A percentile compares a stretch with the other conserved stretches of the same genome.
Conservation (phyloP, 257 asterid genomes). For the Lithospermum erythrorhizon region DNA sequence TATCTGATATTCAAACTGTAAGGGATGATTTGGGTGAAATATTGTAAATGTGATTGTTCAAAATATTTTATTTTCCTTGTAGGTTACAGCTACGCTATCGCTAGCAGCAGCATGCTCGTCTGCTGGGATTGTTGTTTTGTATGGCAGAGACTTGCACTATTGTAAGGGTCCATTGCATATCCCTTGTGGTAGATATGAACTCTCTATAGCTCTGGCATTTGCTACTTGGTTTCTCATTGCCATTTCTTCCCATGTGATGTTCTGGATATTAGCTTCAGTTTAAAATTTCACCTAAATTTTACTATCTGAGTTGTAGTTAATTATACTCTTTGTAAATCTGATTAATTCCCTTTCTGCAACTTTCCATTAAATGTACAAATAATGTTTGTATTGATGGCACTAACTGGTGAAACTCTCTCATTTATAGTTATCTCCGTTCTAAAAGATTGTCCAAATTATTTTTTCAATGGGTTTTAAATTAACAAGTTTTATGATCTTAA, state of each 20-base stretch:
- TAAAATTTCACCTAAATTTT: constrained; percentile 18
- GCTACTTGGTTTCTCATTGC: constrained; percentile 79
- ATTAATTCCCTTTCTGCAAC: constrained; percentile 2
- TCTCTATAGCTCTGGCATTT: constrained; percentile 71
- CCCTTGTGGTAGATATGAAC: constrained; percentile 58
- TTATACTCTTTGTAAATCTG: constrained; percentile 17
- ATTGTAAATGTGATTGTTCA: no score
- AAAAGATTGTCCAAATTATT: no score
- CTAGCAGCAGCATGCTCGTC: constrained; percentile 98
- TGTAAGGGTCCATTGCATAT: constrained; percentile 47
- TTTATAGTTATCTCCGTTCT: no score
- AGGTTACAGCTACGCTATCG: constrained; percentile 93
- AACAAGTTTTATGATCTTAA: no score
- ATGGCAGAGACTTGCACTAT: constrained; percentile 55
- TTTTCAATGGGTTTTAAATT: no score
- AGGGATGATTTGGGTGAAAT: no score
- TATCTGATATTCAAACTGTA: no score
- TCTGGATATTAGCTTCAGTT: constrained; percentile 81
- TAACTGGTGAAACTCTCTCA: no score
- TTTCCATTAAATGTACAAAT: no score
- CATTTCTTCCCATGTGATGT: constrained; percentile 83
- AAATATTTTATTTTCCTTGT: constrained; percentile 11
- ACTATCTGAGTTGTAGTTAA: not conserved
- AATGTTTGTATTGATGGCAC: no score
- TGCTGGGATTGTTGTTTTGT: constrained; percentile 78